Evolutionary conservation across 768 basidiomycete species (phyloP), one percentile per base, ranked within the genome.

Genomic region (Hygrophorus pudorinus): DNA sequence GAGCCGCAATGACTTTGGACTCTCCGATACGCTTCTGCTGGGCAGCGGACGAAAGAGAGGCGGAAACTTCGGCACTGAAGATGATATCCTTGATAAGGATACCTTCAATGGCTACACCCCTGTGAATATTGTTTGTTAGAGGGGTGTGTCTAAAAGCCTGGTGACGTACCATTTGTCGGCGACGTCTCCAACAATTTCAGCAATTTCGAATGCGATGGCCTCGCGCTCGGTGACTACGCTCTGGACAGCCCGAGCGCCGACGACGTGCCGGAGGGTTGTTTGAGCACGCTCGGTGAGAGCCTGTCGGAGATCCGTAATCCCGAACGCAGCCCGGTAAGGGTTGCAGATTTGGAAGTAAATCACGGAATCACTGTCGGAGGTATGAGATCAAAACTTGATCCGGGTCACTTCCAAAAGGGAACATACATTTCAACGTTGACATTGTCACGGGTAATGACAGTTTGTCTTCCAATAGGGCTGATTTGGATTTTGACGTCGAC

Each of bases 401-500:
- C 12, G 21, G 37, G 10, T 5, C 6, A 24, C 4, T 16, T 28
- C 20, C 11, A 14, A 50, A 42, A 44, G 27, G 37, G n/a, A 34
- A 68, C 79, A 35, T 57, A 85, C 85, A 92, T 89, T 55, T 90
- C 86, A 49, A 93, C 88, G 52, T 90, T 91, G 60, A 96, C 93
- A 56, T 96, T 96, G 69, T 96, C 92, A 46, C 89, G 81, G 30
- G 93, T 96, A 63, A 96, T 91, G 57, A 97, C 93, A 32, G 71
- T 77, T 65, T 92, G 89, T 43, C 80, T 70, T 41, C 89, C 89
- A 55, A 93, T 90, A 18, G 84, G 66, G 52, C 79, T 85, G 53
- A 97, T 91, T 62, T 94, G 92, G 51, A 98, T 94, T 64, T 93
- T 94, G 63, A 97, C 92, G 58, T 96, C 88, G 51, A 97, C 89